A percentile compares a stretch with the other conserved stretches of the same genome.
Conservation (phyloP, 2,329 filamentous ascomycete genomes). For the Paracamarosporium sp. region DNA sequence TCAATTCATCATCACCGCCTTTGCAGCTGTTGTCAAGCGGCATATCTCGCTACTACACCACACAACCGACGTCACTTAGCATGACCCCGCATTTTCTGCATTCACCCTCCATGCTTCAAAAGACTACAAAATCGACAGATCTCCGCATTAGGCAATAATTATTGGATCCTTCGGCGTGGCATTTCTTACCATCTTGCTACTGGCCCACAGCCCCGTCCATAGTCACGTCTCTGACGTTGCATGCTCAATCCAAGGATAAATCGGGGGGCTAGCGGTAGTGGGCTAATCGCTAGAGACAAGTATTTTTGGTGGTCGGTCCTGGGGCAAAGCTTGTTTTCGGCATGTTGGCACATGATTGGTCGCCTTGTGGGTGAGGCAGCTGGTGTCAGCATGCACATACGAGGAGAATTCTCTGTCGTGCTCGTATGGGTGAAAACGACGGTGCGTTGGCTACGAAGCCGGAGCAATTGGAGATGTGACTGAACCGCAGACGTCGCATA, state of each 20-base stretch:
- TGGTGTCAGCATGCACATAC: background rate
- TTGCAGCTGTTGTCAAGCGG: background rate
- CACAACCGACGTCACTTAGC: background rate
- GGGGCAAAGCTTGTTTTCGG: conserved; percentile 5
- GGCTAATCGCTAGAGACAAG: background rate
- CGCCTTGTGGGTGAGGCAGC: conserved; percentile 3
- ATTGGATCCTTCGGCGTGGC: conserved; percentile 6
- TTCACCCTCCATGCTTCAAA: background rate
- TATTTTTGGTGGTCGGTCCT: conserved; percentile 2
- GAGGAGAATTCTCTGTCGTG: background rate
- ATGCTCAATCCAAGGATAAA: background rate
- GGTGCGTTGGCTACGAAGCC: background rate
- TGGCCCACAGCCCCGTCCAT: background rate
- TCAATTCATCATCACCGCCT: background rate
- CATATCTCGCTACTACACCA: background rate
- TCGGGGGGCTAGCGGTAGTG: background rate
- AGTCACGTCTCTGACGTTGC: conserved; percentile 1
- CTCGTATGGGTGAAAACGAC: background rate
- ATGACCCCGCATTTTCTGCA: conserved; percentile 1
- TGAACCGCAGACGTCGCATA: background rate
- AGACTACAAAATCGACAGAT: background rate
- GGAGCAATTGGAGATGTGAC: background rate
- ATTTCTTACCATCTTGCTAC: background rate
- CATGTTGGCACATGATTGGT: background rate
- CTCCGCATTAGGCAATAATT: conserved; percentile 6